Evolutionary conservation across 805 yeast genomes (phyloP).

Genomic region (Candida jianshihensis): DNA sequence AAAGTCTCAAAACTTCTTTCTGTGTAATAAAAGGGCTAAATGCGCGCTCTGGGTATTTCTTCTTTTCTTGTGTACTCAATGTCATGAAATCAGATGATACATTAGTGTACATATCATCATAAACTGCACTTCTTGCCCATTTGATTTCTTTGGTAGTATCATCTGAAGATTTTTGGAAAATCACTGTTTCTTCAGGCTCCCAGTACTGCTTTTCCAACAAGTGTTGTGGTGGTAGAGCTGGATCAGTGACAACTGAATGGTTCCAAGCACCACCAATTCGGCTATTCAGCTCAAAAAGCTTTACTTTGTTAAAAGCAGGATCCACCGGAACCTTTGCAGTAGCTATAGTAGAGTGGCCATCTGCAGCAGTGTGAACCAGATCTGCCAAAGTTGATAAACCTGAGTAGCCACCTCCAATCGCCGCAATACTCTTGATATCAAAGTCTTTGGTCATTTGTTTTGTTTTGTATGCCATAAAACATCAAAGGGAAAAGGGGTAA

Average conservation of each 20-base stretch:
- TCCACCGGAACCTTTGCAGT: slow-evolving; percentile 4
- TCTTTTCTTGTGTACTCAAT: slow-evolving; percentile 19
- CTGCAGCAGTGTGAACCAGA: neutral
- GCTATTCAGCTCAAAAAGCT: slow-evolving; percentile 29
- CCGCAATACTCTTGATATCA: neutral
- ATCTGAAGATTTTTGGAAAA: slow-evolving; percentile 16
- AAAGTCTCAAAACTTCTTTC: slow-evolving; percentile 22
- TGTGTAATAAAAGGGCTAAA: slow-evolving; percentile 30
- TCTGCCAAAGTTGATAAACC: neutral
- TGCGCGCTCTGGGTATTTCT: slow-evolving; percentile 13
- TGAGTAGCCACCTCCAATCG: neutral
- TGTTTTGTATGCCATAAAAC: neutral
- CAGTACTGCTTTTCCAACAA: slow-evolving; percentile 23
- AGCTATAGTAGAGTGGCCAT: slow-evolving; percentile 3
- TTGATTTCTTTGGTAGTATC: slow-evolving; percentile 23
- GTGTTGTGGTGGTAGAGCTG: slow-evolving; percentile 17
- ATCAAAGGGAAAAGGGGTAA: no score
- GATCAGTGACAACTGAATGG: slow-evolving; percentile 14
- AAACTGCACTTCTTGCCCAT: slow-evolving; percentile 31
- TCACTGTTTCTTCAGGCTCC: slow-evolving; percentile 24
- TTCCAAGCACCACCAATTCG: slow-evolving; percentile 34
- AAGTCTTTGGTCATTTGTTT: neutral
- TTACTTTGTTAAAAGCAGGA: slow-evolving; percentile 25
- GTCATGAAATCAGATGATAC: slow-evolving; percentile 29
- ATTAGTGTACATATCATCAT: slow-evolving; percentile 29